A percentile compares a stretch with the other conserved stretches of the same genome.
Conservation (phyloP, 1,284 basidiomycete species). For the Butyriboletus appendiculatus region DNA sequence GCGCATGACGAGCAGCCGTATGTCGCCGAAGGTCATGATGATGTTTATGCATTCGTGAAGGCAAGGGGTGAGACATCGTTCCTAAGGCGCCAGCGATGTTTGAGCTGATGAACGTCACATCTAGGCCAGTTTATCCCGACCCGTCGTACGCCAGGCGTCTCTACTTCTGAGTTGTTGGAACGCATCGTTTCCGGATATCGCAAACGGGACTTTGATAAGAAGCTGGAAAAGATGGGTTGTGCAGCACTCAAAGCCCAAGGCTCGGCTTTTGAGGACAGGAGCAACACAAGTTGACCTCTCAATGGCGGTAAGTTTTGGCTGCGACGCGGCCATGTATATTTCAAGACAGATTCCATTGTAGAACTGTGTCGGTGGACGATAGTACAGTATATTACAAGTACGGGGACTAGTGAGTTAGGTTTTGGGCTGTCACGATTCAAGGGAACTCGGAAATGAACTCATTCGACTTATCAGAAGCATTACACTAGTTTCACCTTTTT, state of each 20-base stretch:
- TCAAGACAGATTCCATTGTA: neutral
- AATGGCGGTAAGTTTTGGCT: neutral
- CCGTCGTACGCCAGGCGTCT: constrained; percentile 91
- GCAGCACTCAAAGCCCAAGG: constrained; percentile 66
- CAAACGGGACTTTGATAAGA: constrained; percentile 84
- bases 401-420: neutral
- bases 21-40: constrained; percentile 69
- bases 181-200: constrained; percentile 86
- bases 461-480: neutral
- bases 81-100: neutral
- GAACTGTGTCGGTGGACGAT: neutral
- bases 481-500: constrained; percentile 27
- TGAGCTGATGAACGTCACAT: constrained; percentile 2
- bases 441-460: neutral
- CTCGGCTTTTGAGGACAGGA: constrained; percentile 32
- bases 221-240: constrained; percentile 85
- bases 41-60: constrained; percentile 89
- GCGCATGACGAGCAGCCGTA: constrained; percentile 95
- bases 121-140: constrained; percentile 95
- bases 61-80: constrained; percentile 55
- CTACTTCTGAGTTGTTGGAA: constrained; percentile 91
- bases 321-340: neutral
- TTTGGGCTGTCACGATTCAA: neutral
- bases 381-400: constrained; percentile 21
- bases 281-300: neutral